phyloP scores from a whole-genome alignment of 2,329 filamentous ascomycete species.

The Tolypocladium pustulatum region DNA sequence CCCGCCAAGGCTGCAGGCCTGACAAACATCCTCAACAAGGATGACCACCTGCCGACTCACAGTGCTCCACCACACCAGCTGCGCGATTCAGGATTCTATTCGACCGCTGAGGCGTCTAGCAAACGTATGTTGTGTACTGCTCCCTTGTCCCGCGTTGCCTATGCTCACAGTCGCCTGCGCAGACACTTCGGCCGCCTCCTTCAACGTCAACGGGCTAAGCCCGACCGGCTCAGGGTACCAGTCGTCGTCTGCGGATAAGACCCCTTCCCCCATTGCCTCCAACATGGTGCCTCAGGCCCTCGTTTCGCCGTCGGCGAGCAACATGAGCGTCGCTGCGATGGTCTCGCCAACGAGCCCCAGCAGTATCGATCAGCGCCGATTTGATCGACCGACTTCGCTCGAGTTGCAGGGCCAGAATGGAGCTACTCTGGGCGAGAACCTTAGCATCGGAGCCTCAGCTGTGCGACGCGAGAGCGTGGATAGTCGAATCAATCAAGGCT shows the following conservation, averaged over 20 bases:
- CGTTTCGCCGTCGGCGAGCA: slow-evolving; percentile 43
- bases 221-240: slow-evolving; percentile 38
- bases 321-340: slow-evolving; percentile 58
- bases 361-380: slow-evolving; percentile 30
- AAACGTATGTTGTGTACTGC: slow-evolving; percentile 23
- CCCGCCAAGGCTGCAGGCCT: slow-evolving; percentile 24
- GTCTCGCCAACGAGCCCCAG: slow-evolving; percentile 48
- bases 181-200: slow-evolving; percentile 30
- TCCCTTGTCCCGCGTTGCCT: not conserved
- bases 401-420: slow-evolving; percentile 19
- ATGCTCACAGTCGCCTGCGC: slow-evolving; percentile 1
- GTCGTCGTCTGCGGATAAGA: slow-evolving; percentile 45
- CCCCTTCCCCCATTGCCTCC: slow-evolving; percentile 47
- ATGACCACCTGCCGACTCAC: slow-evolving; percentile 17
- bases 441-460: slow-evolving; percentile 34
- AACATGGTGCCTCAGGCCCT: slow-evolving; percentile 41
- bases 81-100: slow-evolving; percentile 32
- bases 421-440: slow-evolving; percentile 21
- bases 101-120: slow-evolving; percentile 30
- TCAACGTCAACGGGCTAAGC: slow-evolving; percentile 25
- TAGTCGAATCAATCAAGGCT: slow-evolving; percentile 63
- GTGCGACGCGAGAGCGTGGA: slow-evolving; percentile 65
- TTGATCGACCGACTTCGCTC: slow-evolving; percentile 28
- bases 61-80: slow-evolving; percentile 20
- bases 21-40: slow-evolving; percentile 27